phyloP scores from a whole-genome alignment of 805 yeast species.

The Wickerhamomyces ciferrii region DNA sequence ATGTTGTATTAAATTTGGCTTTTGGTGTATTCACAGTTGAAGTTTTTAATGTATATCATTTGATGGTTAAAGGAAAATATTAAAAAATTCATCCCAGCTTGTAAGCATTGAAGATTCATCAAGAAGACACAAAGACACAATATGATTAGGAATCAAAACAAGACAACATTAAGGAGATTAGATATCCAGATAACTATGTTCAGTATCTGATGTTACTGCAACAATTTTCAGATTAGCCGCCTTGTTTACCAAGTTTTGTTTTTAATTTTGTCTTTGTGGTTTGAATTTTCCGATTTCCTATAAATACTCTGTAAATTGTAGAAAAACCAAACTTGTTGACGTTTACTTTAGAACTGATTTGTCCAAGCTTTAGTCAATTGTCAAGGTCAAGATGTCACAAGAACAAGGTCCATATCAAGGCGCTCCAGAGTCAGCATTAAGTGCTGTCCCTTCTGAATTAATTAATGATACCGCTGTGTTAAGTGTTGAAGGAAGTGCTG shows the following conservation, averaged over 20 bases:
- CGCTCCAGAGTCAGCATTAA: neutral
- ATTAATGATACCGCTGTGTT: neutral
- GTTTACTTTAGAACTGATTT: too few species aligned
- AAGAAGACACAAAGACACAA: neutral
- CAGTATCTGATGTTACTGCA: too few species aligned
- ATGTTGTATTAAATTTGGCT: neutral
- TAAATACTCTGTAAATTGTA: neutral
- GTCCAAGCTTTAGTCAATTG: neutral
- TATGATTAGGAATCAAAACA: too few species aligned
- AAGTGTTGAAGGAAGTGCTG: constrained; percentile 1
- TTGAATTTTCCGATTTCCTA: too few species aligned
- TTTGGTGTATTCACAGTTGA: constrained; percentile 1
- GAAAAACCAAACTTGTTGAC: neutral
- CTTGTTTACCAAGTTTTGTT: neutral
- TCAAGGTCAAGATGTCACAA: neutral
- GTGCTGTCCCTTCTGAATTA: neutral
- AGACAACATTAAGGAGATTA: too few species aligned
- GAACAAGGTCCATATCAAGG: neutral
- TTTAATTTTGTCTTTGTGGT: neutral
- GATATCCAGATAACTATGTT: too few species aligned
- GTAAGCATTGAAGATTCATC: too few species aligned
- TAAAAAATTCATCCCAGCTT: neutral
- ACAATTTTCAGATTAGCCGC: neutral
- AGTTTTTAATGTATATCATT: constrained; percentile 19
- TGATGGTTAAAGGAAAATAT: constrained; percentile 15